phyloP scores from a whole-genome alignment of 2,329 filamentous ascomycete species.

The Xylaria sp. region DNA sequence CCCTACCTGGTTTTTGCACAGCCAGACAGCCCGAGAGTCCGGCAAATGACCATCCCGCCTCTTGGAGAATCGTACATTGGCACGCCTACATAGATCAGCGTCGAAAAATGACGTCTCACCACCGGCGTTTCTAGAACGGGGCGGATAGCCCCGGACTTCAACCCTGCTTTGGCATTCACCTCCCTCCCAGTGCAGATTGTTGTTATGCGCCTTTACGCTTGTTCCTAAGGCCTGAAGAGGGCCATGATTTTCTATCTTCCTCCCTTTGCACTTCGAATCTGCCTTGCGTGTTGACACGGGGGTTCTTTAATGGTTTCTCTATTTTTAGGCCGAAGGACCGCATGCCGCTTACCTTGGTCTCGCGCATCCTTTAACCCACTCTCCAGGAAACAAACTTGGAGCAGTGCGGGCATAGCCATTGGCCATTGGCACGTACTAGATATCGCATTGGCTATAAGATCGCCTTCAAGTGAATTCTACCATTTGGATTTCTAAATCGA shows the following conservation, averaged over 20 bases:
- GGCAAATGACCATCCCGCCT: not conserved
- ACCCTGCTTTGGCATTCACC: not conserved
- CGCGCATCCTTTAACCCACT: not conserved
- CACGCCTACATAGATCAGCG: not conserved
- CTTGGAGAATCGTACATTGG: not conserved
- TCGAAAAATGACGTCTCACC: not conserved
- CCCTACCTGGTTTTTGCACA: not conserved
- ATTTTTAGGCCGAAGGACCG: not conserved
- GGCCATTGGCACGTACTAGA: not conserved
- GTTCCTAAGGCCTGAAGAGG: not conserved
- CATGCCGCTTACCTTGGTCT: not conserved
- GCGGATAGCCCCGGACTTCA: not conserved
- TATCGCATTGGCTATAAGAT: not conserved
- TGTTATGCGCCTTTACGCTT: not conserved
- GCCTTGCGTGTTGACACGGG: not conserved
- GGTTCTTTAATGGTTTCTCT: not conserved
- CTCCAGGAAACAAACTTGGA: not conserved
- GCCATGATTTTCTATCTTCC: not conserved
- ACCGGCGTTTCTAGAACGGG: not conserved
- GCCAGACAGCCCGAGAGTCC: not conserved
- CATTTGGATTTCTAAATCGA: not conserved
- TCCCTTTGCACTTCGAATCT: not conserved
- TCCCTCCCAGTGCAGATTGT: not conserved
- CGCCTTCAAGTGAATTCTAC: not conserved
- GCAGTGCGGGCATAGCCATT: not conserved